Base-by-base conservation (phyloP, 495 filamentous ascomycete species). In the Podospora appendiculata region DNA sequence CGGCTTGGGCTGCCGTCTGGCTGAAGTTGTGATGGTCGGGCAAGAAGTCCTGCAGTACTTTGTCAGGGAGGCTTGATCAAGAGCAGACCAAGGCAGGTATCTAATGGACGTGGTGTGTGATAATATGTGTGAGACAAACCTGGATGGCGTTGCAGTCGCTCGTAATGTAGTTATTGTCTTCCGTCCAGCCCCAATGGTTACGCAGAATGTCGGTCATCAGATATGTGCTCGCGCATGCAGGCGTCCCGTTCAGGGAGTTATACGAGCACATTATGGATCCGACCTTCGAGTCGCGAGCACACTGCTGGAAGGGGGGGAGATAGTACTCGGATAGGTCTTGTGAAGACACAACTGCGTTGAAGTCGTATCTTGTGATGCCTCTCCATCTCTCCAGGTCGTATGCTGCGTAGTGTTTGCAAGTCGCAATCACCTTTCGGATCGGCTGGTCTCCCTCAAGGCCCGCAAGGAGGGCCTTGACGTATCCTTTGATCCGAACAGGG, bases 351-450 rank as follows among this genome's bases (percentile, higher is more conserved):
- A 62, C 61, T 8, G 69, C 71, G 47, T 77, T 60, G 53, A 73
- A 72, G 54, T 70, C 65, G 44, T 63, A 59, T 13, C 58, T 53
- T 50, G 35, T 56, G 45, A 32, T 55, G 40, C 61, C 65, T 38
- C 63, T 57, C 64, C 67, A 73, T 51, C 66, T 61, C 60, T 88
- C 85, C 4, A 86, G 69, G 52, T 88, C 83, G 57, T 76, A 70
- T 50, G 67, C 71, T 12, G 66, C 53, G 47, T 73, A 75, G 58
- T 76, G 74, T 33, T 72, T 70, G 57, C 73, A 76, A 53, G 62
- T 65, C 3, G 60, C 50, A 5, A 65, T 48, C n/a, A 65, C 41
- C 18, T 52, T 47, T 34, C 46, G 42, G 41, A 51, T 35, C 8
- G 40, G 35, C 16, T 50, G 47, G 2, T 44, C 53, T 4, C 62